Evolutionary conservation across 306 rosid species (phyloP).

Genomic region (Pyrus bretschneideri): DNA sequence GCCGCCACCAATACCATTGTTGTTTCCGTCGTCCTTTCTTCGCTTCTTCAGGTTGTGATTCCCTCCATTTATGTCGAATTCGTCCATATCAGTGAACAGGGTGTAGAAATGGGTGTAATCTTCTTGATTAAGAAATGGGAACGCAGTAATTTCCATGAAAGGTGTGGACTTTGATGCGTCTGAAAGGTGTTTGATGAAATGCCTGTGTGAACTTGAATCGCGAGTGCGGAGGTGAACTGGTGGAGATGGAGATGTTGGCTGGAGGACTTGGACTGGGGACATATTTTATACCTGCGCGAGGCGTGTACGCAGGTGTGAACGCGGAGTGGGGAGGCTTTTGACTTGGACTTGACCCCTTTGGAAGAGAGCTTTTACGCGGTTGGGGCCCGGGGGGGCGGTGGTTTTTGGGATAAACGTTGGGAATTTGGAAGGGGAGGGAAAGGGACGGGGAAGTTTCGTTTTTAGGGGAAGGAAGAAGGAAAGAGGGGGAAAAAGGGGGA

Average conservation of each 20-base stretch:
- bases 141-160: conserved; percentile 43
- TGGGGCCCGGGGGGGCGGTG: background rate
- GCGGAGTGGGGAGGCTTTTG: conserved; percentile 28
- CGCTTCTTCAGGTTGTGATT: conserved; percentile 21
- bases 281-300: conserved; percentile 1
- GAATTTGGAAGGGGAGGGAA: background rate
- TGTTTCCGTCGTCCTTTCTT: conserved; percentile 8
- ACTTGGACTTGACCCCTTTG: conserved; percentile 43
- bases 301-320: conserved; percentile 63
- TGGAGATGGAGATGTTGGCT: background rate
- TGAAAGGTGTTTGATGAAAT: conserved; percentile 18
- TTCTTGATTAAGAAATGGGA: conserved; percentile 36
- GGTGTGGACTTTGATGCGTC: background rate
- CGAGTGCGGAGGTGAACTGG: background rate
- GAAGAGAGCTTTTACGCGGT: conserved; percentile 33
- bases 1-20: background rate
- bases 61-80: conserved; percentile 12
- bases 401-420: conserved; percentile 11
- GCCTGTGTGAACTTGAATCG: conserved; percentile 35
- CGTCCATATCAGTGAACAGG: conserved; percentile 39
- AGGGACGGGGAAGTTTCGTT: conserved; percentile 15
- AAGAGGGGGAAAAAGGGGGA: background rate
- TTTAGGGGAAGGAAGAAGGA: background rate
- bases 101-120: conserved; percentile 34
- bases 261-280: background rate